Evolutionary conservation across 352 stramenopile genomes (phyloP), one percentile per base, ranked within the genome.

Genomic region (Globisporangium paddicum): DNA sequence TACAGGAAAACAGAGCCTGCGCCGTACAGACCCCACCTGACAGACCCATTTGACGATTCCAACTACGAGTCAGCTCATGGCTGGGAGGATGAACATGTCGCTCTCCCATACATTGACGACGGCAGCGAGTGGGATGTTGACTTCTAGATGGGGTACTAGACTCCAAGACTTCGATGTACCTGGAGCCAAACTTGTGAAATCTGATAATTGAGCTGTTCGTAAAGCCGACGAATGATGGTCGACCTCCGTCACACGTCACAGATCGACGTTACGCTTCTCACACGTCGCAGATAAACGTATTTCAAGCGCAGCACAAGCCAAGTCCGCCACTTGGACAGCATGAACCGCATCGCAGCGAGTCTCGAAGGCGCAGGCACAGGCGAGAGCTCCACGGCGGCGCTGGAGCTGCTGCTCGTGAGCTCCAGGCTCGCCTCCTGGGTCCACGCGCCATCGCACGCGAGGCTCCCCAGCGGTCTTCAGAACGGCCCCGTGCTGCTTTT

Each of bases 21-120:
- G 21, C 95, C 95, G 13, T 98, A 95, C 76, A 75, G 87, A 41
- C 95, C 95, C 5, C 73, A 80, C 16, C 87, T 98, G 21, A 74
- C 83, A 40, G 81, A 98, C 68, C 69, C 86, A 0, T 71, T 97
- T 13, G 95, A 98, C 70, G 72, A 88, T 5, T 97, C 84, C 37
- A 90, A 96, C 66, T 98, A 98, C 65, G 94, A 97, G 1, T 32
- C 44, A 11, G 19, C 6, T 13, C 79, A 65, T 18, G 82, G 90
- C 21, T 47, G 57, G 35, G 73, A 81, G n/a, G 71, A 89, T 16
- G 64, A 77, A 48, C 55, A 57, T 55, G 41, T 68, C 28, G 11
- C 10, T 21, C 41, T 52, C 62, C 59, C 63, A 16, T 96, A 94
- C 64, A 57, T 58, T 11, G 61, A 81, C 54, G 81, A 93, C 35